phyloP scores from a whole-genome alignment of 1,284 basidiomycete genomes.

The Anthracocystis walkeri region DNA sequence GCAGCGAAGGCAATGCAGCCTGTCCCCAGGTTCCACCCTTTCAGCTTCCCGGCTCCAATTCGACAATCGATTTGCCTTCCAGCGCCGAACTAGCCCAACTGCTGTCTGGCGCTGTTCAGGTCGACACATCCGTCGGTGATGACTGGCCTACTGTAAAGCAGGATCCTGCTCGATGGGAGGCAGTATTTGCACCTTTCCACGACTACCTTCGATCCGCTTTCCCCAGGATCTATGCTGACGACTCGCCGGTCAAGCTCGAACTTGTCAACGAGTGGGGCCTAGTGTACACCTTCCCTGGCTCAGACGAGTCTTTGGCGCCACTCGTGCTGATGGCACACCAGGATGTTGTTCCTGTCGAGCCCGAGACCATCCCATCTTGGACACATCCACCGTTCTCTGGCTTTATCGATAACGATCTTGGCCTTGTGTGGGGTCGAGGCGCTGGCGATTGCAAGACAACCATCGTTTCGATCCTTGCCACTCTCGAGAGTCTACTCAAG shows the following conservation, averaged over 20 bases:
- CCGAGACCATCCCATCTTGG: conserved; percentile 72
- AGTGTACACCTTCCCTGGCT: conserved; percentile 77
- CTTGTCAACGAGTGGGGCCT: conserved; percentile 77
- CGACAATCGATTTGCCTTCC: conserved; percentile 21
- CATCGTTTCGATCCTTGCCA: conserved; percentile 71
- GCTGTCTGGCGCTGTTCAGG: conserved; percentile 50
- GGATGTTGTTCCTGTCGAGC: conserved; percentile 74
- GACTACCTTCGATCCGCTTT: conserved; percentile 45
- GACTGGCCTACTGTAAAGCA: conserved; percentile 51
- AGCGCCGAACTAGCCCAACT: conserved; percentile 30
- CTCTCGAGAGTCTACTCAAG: conserved; percentile 72
- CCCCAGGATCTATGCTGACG: conserved; percentile 32
- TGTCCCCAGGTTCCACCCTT: conserved; percentile 41
- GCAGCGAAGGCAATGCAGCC: conserved; percentile 5
- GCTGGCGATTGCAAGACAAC: conserved; percentile 69
- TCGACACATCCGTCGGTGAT: conserved; percentile 55
- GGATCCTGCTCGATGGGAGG: conserved; percentile 43
- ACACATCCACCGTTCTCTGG: conserved; percentile 73
- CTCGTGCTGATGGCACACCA: conserved; percentile 78
- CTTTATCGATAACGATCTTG: conserved; percentile 70
- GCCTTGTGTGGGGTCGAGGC: conserved; percentile 73
- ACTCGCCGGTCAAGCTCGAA: conserved; percentile 41
- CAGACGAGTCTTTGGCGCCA: conserved; percentile 75
- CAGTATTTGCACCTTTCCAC: conserved; percentile 52
- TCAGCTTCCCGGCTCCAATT: conserved; percentile 13